Base-by-base conservation (phyloP, 371 early-diverging fungal genomes). In the Mucor lusitanicus region DNA sequence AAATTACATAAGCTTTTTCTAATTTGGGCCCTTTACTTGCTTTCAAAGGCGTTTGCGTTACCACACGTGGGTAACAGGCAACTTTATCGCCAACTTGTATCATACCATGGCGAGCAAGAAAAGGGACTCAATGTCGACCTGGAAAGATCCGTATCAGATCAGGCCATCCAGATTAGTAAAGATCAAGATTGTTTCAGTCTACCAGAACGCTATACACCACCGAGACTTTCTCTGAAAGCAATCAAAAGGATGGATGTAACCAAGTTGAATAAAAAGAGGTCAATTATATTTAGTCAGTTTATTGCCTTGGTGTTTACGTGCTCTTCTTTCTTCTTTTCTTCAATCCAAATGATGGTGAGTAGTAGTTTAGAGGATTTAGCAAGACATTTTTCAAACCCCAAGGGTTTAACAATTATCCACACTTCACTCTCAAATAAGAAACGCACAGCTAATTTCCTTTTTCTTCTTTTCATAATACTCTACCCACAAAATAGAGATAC, bases 371-470 rank as follows among this genome's bases (percentile, higher is more conserved):
- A 46, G 2, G 46, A n/a, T 46, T 46, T 19, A 21, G n/a, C 21
- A 21, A 21, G 21, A 46, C 21, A 21, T 21, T 53, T 53, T 53
- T 53, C 27, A 53, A 53, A 53, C 53, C 53, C 40, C 53, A 53
- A 53, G 53, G 53, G 53, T 53, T 53, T 53, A 53, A 25, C 15
- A 27, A 53, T 53, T 53, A 53, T 53, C 53, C 53, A 53, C 37
- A 37, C 37, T 37, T 37, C 2, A 1, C 37, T 37, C 40, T 17
- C 17, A 40, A 40, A 40, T 40, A 40, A 40, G 33, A 32, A 57
- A 33, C 33, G n/a, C 28, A 42, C 42, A 28, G 9, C 25, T 17
- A 42, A 28, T n/a, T 33, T 35, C 13, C 25, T 27, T 60, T 25
- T 40, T 42, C 23, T n/a, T 57, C n/a, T 23, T 44, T 64, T 15